Evolutionary conservation across 257 asterid genomes (phyloP).

Genomic region (Solanum infundibuliforme): DNA sequence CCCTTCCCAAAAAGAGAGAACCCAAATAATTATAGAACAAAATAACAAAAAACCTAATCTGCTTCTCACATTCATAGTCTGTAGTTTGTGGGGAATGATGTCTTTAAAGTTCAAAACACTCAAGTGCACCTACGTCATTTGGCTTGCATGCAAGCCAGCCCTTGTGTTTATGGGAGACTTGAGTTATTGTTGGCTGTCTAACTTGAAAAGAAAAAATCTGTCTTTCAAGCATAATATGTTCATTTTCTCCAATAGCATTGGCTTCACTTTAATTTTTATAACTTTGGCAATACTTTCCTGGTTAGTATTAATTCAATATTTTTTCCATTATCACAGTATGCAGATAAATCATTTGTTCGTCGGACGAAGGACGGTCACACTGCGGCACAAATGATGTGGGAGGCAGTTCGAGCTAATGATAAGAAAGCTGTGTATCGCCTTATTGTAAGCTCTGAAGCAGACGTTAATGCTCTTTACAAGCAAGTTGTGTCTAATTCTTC

Average conservation of each 20-base stretch:
- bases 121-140: background rate
- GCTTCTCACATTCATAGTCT: background rate
- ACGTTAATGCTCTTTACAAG: conserved; percentile 47
- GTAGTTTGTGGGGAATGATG: background rate
- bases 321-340: conserved; percentile 49
- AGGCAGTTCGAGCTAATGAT: conserved; percentile 76
- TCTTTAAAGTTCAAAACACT: background rate
- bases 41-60: background rate
- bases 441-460: conserved; percentile 68
- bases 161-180: background rate
- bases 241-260: background rate
- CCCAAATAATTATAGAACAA: background rate
- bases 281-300: background rate
- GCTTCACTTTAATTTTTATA: background rate
- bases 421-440: conserved; percentile 70
- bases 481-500: conserved; percentile 44
- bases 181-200: background rate
- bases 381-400: conserved; percentile 74
- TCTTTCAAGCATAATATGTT: background rate
- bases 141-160: background rate
- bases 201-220: background rate
- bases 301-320: background rate
- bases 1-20: background rate
- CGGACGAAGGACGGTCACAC: conserved; percentile 50
- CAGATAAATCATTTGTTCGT: conserved; percentile 75